Percentiles rank a stretch among this genome's conserved stretches.
Evolutionary conservation across 2,329 filamentous ascomycete species (phyloP).

Genomic region (Claviceps sorghi): DNA sequence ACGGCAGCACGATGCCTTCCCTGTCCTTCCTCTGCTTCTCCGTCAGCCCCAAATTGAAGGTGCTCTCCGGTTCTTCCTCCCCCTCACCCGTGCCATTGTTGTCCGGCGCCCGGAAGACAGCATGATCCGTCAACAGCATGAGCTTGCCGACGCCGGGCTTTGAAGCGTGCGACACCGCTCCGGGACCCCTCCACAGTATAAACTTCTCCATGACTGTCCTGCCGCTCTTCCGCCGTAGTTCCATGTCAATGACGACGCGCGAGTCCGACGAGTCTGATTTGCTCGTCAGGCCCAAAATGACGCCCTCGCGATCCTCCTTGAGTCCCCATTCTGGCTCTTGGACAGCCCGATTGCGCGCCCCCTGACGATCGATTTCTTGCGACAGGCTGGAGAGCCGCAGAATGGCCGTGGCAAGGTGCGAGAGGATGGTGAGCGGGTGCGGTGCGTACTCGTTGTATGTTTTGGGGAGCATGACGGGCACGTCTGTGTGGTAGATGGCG

Average conservation of each 20-base stretch:
- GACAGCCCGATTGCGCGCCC: conserved; percentile 61
- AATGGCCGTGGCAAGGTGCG: conserved; percentile 79
- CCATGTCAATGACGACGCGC: conserved; percentile 66
- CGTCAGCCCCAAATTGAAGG: conserved; percentile 75
- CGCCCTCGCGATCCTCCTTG: conserved; percentile 60
- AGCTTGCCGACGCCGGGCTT: conserved; percentile 20
- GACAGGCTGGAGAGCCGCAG: conserved; percentile 58
- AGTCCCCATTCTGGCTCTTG: conserved; percentile 68
- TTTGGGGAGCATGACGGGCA: conserved; percentile 40
- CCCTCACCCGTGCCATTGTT: conserved; percentile 21
- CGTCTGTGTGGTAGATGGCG: conserved; percentile 69
- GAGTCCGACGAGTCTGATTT: conserved; percentile 16
- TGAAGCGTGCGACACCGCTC: conserved; percentile 7
- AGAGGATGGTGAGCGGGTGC: conserved; percentile 54
- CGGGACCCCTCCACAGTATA: conserved; percentile 24
- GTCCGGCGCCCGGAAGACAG: conserved; percentile 42
- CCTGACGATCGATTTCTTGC: conserved; percentile 59
- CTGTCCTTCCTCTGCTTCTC: conserved; percentile 79
- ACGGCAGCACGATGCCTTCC: conserved; percentile 82
- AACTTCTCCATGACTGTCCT: conserved; percentile 59
- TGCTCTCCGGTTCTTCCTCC: conserved; percentile 50
- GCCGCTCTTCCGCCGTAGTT: conserved; percentile 72
- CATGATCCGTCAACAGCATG: conserved; percentile 61
- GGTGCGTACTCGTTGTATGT: conserved; percentile 45
- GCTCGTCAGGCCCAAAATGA: conserved; percentile 52